Conservation (phyloP, 2,329 filamentous ascomycete species). For the Aspergillus pseudotamarii region DNA sequence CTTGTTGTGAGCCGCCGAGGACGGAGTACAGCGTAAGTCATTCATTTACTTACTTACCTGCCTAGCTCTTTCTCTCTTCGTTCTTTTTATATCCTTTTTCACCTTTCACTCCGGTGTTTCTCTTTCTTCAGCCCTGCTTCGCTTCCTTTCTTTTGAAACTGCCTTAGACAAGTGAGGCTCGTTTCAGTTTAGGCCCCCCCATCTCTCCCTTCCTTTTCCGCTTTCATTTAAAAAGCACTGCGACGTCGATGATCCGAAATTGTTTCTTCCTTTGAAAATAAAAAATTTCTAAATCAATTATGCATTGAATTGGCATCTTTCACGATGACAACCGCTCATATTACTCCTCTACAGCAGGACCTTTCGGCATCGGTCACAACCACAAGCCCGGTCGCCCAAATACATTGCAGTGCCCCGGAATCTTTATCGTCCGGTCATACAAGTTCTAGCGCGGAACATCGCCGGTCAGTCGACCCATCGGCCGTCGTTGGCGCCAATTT, state of each 20-base stretch:
- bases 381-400: conserved; percentile 22
- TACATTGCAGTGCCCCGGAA: conserved; percentile 24
- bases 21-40: conserved; percentile 6
- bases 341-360: conserved; percentile 31
- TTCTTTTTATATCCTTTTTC: conserved; percentile 6
- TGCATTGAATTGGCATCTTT: conserved; percentile 20
- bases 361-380: conserved; percentile 28
- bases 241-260: background rate
- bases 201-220: background rate
- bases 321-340: conserved; percentile 36
- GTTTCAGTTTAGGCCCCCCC: background rate
- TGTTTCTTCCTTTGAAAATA: conserved; percentile 1
- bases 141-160: conserved; percentile 10
- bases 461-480: conserved; percentile 22
- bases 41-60: background rate
- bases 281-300: conserved; percentile 11
- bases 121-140: conserved; percentile 3
- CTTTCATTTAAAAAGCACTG: conserved; percentile 4
- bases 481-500: conserved; percentile 22
- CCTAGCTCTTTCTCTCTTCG: conserved; percentile 5
- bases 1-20: conserved; percentile 3
- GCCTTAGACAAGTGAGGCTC: background rate
- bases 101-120: conserved; percentile 4
- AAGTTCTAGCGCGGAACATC: conserved; percentile 29
- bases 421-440: conserved; percentile 27